These are phyloP conservation scores for Neurospora sp. DNA, from an alignment of 2,329 filamentous ascomycete genomes.

Conservation along the genomic window DNA sequence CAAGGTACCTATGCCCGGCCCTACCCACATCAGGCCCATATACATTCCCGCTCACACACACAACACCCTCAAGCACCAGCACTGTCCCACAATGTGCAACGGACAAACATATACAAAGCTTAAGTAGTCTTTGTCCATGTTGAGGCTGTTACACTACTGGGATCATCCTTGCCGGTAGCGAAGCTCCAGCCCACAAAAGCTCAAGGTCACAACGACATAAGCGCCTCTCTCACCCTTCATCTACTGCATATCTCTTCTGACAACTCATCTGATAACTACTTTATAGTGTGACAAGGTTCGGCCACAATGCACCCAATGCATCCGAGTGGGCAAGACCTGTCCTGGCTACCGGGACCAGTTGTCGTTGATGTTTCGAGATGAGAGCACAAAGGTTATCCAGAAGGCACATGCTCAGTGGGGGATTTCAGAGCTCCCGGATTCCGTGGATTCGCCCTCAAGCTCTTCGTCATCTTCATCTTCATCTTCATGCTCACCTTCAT, in stretches of 20 bases:
- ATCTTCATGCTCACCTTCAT: conserved; percentile 12
- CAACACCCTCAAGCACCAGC: background rate
- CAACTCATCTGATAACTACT: background rate
- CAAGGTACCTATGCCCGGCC: conserved; percentile 32
- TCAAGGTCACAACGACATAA: background rate
- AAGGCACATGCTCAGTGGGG: conserved; percentile 47
- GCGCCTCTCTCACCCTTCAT: too few relatives aligned
- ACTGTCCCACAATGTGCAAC: background rate
- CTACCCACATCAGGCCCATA: background rate
- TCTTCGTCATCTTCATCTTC: conserved; percentile 19
- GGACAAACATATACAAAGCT: background rate
- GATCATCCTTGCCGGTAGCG: background rate
- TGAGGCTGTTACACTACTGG: background rate
- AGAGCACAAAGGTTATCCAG: conserved; percentile 51
- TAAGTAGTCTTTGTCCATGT: background rate
- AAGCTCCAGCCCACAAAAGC: background rate
- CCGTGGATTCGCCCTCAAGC: conserved; percentile 11
- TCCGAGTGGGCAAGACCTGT: conserved; percentile 48
- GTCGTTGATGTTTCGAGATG: conserved; percentile 57
- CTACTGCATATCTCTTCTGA: background rate
- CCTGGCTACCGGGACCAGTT: conserved; percentile 56
- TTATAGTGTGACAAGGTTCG: conserved; percentile 49
- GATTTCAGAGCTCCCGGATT: conserved; percentile 15
- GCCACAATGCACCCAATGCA: conserved; percentile 54
- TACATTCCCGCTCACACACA: background rate